These are phyloP conservation scores for Cymbopogon citratus DNA, from an alignment of 176 grass and related monocot genomes.

Conservation along the genomic window DNA sequence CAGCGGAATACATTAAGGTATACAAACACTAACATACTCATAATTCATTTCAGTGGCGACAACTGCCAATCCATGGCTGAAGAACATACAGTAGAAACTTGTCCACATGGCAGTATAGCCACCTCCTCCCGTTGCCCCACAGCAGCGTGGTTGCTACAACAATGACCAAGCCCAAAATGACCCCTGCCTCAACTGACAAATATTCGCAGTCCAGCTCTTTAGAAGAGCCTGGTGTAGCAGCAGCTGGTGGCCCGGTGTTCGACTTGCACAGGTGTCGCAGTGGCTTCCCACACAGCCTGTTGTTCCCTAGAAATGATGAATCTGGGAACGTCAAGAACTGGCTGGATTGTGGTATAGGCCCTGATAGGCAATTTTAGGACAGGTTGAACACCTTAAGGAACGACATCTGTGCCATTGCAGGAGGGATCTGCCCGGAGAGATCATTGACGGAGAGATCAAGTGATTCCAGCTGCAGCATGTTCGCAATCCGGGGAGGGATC, in stretches of 20 bases:
- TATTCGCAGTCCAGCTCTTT: background rate
- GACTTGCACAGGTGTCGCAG: background rate
- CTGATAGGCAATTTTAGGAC: background rate
- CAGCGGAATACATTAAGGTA: background rate
- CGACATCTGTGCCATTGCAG: background rate
- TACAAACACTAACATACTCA: background rate
- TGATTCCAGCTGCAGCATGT: no score
- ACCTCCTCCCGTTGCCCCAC: background rate
- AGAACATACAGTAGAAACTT: background rate
- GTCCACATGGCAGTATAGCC: background rate
- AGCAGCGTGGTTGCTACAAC: background rate
- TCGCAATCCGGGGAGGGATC: no score
- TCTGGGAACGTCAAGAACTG: background rate
- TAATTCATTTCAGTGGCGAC: background rate
- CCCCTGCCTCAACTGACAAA: background rate
- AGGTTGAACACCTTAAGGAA: background rate
- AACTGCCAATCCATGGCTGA: background rate
- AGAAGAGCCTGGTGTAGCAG: background rate
- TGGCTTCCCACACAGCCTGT: background rate
- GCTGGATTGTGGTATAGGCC: background rate
- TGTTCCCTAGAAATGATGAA: background rate
- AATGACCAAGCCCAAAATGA: background rate
- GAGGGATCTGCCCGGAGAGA: background rate
- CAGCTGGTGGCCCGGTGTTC: background rate
- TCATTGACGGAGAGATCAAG: background rate